Evolutionary conservation across 495 filamentous ascomycete genomes (phyloP).

Genomic region (Bombardia bombarda): DNA sequence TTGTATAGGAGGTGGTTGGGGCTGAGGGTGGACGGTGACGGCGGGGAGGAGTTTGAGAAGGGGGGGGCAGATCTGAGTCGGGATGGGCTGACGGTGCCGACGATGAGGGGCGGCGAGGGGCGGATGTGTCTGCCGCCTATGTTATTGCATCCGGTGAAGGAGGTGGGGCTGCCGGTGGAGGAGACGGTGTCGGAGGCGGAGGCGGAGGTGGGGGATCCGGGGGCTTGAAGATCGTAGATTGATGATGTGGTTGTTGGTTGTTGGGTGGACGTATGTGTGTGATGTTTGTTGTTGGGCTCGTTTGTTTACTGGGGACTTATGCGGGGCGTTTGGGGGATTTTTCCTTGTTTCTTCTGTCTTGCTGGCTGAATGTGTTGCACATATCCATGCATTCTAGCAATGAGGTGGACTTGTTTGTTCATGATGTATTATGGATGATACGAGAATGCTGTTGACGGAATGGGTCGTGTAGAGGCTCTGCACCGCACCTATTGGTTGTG

Average conservation of each 20-base stretch:
- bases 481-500: no score
- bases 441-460: no score
- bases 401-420: no score
- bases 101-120: conserved; percentile 55
- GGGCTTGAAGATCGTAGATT: conserved; percentile 11
- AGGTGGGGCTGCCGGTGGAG: conserved; percentile 69
- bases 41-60: conserved; percentile 75
- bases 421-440: no score
- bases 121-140: conserved; percentile 91
- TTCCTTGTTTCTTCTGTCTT: neutral
- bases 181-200: conserved; percentile 36
- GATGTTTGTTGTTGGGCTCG: neutral
- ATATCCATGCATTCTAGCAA: no score
- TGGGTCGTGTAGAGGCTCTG: no score
- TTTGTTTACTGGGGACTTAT: neutral
- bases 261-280: neutral
- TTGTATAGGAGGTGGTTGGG: conserved; percentile 86
- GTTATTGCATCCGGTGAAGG: conserved; percentile 91
- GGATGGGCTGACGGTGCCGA: conserved; percentile 36
- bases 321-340: no score
- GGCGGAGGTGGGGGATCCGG: conserved; percentile 26
- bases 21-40: conserved; percentile 73
- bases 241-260: neutral
- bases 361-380: no score
- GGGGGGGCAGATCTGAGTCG: conserved; percentile 43